Conservation (phyloP, 345 rosid genomes). For the Lumnitzera racemosa region DNA sequence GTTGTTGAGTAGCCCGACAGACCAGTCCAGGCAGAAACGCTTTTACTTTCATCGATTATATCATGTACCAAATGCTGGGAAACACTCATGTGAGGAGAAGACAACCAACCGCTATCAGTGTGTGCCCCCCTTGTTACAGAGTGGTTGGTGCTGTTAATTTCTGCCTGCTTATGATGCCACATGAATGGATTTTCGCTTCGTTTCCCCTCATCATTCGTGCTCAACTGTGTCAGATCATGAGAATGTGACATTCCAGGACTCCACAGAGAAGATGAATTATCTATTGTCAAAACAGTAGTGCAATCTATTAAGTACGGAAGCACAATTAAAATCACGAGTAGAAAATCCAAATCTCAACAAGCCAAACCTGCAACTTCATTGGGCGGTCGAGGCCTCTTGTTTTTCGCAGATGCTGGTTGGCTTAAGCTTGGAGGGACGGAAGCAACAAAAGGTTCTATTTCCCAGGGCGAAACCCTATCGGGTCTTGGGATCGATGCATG, state of each 20-base stretch:
- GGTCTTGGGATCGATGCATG: slow-evolving; percentile 74
- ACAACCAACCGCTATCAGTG: slow-evolving; percentile 43
- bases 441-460: slow-evolving; percentile 60
- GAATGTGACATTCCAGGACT: slow-evolving; percentile 39
- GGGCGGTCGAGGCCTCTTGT: slow-evolving; percentile 68
- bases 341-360: slow-evolving; percentile 25
- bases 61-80: slow-evolving; percentile 42
- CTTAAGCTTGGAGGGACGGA: slow-evolving; percentile 34
- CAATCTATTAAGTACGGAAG: too few relatives aligned
- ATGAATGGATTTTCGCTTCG: slow-evolving; percentile 29
- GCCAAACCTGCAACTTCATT: slow-evolving; percentile 26
- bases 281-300: slow-evolving; percentile 6
- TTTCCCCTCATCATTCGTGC: slow-evolving; percentile 37
- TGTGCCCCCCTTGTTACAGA: slow-evolving; percentile 32
- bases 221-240: slow-evolving; percentile 38
- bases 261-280: slow-evolving; percentile 55
- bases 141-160: slow-evolving; percentile 27
- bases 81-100: slow-evolving; percentile 36
- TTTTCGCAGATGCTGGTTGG: slow-evolving; percentile 38
- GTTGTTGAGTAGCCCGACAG: slow-evolving; percentile 30
- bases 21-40: slow-evolving; percentile 35
- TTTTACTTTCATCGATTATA: slow-evolving; percentile 44
- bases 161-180: slow-evolving; percentile 45
- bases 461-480: slow-evolving; percentile 92
- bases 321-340: not conserved